phyloP scores from a whole-genome alignment of 495 filamentous ascomycete genomes.

The Podospora pseudocomata region DNA sequence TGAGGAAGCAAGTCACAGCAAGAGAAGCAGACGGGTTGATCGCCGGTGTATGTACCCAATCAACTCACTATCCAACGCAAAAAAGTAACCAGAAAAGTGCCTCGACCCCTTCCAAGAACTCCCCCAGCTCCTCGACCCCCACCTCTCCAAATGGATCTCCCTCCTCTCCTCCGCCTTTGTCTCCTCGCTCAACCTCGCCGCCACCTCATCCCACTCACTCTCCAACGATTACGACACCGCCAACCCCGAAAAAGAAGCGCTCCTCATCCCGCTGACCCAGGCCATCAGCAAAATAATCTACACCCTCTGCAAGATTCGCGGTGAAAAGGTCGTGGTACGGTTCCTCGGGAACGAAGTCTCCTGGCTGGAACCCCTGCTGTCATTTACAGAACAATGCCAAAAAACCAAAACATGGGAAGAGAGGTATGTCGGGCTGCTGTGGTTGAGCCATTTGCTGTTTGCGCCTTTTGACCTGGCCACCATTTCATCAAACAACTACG shows the following conservation, averaged over 20 bases:
- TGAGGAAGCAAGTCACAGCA: not conserved
- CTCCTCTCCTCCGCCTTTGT: constrained; percentile 70
- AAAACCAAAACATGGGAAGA: constrained; percentile 66
- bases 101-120: constrained; percentile 94
- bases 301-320: constrained; percentile 89
- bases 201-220: not conserved
- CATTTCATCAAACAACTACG: constrained; percentile 55
- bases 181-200: constrained; percentile 41
- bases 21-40: not conserved
- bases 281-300: constrained; percentile 79
- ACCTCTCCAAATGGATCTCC: constrained; percentile 70
- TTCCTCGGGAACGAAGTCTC: constrained; percentile 87
- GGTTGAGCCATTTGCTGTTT: constrained; percentile 90
- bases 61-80: no score
- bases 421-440: constrained; percentile 80
- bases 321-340: constrained; percentile 83
- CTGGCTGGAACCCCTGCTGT: constrained; percentile 73
- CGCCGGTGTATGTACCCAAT: not conserved
- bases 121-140: constrained; percentile 90
- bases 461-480: constrained; percentile 87
- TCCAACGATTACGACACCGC: not conserved
- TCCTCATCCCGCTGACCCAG: constrained; percentile 57
- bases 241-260: constrained; percentile 9
- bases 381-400: constrained; percentile 53
- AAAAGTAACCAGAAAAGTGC: constrained; percentile 37